These are phyloP conservation scores for Boletus speciosus DNA, from an alignment of 768 basidiomycete genomes.

Conservation along the genomic window DNA sequence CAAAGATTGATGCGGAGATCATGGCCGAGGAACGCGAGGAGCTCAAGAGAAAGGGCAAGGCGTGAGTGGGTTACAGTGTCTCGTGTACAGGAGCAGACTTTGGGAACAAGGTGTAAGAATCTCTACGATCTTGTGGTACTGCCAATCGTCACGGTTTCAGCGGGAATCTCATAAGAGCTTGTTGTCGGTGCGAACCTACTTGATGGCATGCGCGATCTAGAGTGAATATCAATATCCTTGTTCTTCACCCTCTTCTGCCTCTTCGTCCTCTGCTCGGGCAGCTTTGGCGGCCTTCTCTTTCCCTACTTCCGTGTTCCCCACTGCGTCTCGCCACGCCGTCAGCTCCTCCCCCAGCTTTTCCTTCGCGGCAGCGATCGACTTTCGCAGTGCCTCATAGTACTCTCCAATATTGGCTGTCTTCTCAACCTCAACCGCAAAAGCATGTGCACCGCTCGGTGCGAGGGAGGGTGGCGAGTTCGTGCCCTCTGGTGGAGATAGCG, in stretches of 20 bases:
- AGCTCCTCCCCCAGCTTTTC: slow-evolving; percentile 60
- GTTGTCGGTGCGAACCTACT: neutral
- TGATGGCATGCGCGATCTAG: neutral
- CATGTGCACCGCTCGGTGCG: slow-evolving; percentile 20
- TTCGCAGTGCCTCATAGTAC: slow-evolving; percentile 52
- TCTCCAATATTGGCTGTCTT: slow-evolving; percentile 6
- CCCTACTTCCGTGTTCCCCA: slow-evolving; percentile 58
- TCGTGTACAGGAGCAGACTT: neutral
- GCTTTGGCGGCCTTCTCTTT: slow-evolving; percentile 51
- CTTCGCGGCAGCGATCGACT: slow-evolving; percentile 50
- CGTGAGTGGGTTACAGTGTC: slow-evolving; percentile 7
- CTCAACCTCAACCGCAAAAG: slow-evolving; percentile 24
- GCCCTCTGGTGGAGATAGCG: slow-evolving; percentile 21
- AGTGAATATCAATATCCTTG: slow-evolving; percentile 6
- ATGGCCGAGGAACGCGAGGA: slow-evolving; percentile 49
- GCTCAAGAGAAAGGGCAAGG: slow-evolving; percentile 43
- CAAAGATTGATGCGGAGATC: slow-evolving; percentile 55
- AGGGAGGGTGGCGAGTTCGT: slow-evolving; percentile 19
- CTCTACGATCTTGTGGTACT: neutral
- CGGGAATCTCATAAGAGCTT: too few species aligned
- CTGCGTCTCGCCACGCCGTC: slow-evolving; percentile 71
- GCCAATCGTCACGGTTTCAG: neutral
- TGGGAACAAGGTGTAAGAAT: neutral
- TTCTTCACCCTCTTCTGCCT: slow-evolving; percentile 41
- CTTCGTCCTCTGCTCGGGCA: slow-evolving; percentile 45